phyloP scores from a whole-genome alignment of 2,329 filamentous ascomycete species.

The Akanthomyces lecanii region DNA sequence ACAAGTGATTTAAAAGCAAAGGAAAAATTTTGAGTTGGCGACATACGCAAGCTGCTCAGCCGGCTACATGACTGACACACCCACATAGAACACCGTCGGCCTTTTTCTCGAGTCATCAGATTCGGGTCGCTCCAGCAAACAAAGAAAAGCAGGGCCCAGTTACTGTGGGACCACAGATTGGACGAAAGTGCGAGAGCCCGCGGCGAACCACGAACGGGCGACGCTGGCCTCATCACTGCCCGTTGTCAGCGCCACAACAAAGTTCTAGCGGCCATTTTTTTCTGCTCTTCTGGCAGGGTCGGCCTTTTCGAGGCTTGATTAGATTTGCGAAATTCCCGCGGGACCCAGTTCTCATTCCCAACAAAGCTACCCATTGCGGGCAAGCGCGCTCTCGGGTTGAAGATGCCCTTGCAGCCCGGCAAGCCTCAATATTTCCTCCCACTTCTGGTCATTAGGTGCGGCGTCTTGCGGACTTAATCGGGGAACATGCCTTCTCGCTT shows the following conservation, averaged over 20 bases:
- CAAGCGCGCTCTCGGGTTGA: background rate
- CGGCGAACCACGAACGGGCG: background rate
- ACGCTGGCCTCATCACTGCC: background rate
- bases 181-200: background rate
- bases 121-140: background rate
- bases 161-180: background rate
- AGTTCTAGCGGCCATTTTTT: background rate
- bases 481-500: background rate
- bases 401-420: background rate
- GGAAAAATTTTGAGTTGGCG: background rate
- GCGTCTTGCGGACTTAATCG: constrained; percentile 3
- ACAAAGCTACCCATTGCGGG: background rate
- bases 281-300: background rate
- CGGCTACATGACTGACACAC: background rate
- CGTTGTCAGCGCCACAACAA: background rate
- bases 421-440: background rate
- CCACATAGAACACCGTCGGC: constrained; percentile 2
- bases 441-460: background rate
- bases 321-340: background rate
- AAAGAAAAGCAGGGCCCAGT: background rate
- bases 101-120: constrained; percentile 8
- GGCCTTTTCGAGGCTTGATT: background rate
- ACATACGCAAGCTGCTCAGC: background rate
- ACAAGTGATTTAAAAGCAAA: too few species aligned
- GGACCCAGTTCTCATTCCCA: background rate